These are phyloP conservation scores for Rhodosporidiobolus sp. DNA, from an alignment of 768 basidiomycete species.

Conservation along the genomic window DNA sequence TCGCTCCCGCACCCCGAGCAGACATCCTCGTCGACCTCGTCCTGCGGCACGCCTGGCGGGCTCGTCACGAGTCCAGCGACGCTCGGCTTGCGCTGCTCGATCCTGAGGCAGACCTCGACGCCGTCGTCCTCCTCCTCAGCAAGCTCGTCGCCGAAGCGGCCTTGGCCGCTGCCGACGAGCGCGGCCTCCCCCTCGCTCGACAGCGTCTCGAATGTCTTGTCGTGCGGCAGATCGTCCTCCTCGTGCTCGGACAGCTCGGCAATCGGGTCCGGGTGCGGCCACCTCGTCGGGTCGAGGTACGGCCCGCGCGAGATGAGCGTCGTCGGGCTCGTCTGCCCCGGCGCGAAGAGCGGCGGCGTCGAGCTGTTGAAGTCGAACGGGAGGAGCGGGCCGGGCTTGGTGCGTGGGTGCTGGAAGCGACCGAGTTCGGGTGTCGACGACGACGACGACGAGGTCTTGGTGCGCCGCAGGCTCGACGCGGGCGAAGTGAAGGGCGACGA, in stretches of 20 bases:
- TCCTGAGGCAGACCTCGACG: background rate
- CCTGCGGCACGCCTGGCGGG: background rate
- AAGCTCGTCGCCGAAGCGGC: background rate
- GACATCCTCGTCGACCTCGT: background rate
- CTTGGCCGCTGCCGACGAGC: background rate
- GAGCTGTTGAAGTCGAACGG: background rate
- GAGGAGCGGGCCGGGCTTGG: background rate
- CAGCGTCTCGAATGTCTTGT: slow-evolving; percentile 1
- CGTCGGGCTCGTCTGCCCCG: background rate
- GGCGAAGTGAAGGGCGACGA: slow-evolving; percentile 7
- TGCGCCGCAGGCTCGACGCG: background rate
- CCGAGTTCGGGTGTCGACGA: too few species aligned
- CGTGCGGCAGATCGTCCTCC: background rate
- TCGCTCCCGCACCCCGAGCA: slow-evolving; percentile 18
- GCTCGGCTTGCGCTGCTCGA: background rate
- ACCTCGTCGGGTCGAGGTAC: background rate
- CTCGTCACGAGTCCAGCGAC: background rate
- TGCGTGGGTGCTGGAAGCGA: background rate
- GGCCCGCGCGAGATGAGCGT: slow-evolving; percentile 5
- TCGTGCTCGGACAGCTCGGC: background rate
- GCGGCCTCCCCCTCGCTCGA: background rate
- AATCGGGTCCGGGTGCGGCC: slow-evolving; percentile 1
- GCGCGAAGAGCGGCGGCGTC: background rate
- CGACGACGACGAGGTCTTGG: background rate
- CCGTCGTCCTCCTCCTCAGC: background rate